These are phyloP conservation scores for Starmera stellimalicola DNA, from an alignment of 1,139 yeast species.

Conservation along the genomic window DNA sequence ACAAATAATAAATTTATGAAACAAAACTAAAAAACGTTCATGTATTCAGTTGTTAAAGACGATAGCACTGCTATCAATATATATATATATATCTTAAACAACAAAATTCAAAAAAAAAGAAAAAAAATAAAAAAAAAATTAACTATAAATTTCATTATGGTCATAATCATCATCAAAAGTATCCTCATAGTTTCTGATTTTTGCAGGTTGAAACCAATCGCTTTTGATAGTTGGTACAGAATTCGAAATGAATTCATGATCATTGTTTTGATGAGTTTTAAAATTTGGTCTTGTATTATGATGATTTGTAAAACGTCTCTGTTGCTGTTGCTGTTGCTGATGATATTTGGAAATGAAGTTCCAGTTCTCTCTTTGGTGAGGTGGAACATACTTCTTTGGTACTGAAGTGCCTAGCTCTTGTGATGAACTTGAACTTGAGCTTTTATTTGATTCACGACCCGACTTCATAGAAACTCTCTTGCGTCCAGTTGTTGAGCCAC, in stretches of 20 bases:
- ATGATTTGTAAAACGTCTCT: constrained; percentile 1
- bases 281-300: not conserved
- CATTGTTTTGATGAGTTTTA: constrained; percentile 10
- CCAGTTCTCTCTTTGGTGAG: constrained; percentile 31
- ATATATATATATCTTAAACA: not conserved
- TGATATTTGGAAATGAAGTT: constrained; percentile 5
- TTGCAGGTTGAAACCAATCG: constrained; percentile 30
- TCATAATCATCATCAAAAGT: constrained; percentile 25
- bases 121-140: not conserved
- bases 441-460: constrained; percentile 12
- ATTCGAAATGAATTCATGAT: constrained; percentile 22
- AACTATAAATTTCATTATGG: constrained; percentile 12
- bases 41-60: too few relatives aligned
- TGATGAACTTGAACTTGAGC: constrained; percentile 5
- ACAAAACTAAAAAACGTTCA: too few relatives aligned
- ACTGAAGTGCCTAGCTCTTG: constrained; percentile 5
- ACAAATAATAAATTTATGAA: too few relatives aligned
- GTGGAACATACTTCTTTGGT: constrained; percentile 33
- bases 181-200: constrained; percentile 23
- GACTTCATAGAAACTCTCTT: not conserved
- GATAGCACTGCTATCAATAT: not conserved
- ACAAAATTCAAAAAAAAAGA: not conserved
- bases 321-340: not conserved
- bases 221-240: constrained; percentile 35
- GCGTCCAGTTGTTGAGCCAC: constrained; percentile 6